phyloP scores from a whole-genome alignment of 2,329 filamentous ascomycete species.

The Apiospora kogelbergensis region DNA sequence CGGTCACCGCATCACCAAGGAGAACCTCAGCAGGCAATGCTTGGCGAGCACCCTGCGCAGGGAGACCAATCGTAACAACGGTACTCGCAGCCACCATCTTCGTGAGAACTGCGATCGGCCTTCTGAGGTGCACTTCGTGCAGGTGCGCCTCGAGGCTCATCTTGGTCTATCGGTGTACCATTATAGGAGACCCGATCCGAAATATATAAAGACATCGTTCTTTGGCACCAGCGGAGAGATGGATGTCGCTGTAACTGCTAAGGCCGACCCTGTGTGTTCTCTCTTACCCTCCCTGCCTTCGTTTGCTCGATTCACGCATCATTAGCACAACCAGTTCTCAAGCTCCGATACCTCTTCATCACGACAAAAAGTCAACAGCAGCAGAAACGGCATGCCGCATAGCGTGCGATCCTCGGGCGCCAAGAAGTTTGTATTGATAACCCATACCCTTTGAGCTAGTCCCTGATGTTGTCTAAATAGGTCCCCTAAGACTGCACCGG shows the following conservation, averaged over 20 bases:
- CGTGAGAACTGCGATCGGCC: slow-evolving; percentile 1
- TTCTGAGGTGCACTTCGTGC: neutral
- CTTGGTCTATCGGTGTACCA: neutral
- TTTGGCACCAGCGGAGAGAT: neutral
- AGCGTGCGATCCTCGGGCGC: neutral
- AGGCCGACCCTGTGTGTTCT: neutral
- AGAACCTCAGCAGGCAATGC: slow-evolving; percentile 1
- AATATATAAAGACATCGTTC: neutral
- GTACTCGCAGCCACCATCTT: neutral
- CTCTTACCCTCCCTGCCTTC: neutral
- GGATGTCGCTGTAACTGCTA: neutral
- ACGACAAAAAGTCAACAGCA: neutral
- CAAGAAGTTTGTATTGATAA: slow-evolving; percentile 5
- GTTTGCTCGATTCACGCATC: neutral
- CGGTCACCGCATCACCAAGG: neutral
- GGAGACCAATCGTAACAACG: neutral
- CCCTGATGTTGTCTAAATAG: neutral
- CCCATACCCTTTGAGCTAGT: neutral
- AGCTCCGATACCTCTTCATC: neutral
- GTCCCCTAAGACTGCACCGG: neutral
- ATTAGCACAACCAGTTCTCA: neutral
- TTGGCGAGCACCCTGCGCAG: neutral
- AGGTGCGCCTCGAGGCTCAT: neutral
- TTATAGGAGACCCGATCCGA: neutral
- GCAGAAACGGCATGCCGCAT: neutral